phyloP scores from a whole-genome alignment of 768 basidiomycete genomes.

The Tylopilus vinaceipallidus region DNA sequence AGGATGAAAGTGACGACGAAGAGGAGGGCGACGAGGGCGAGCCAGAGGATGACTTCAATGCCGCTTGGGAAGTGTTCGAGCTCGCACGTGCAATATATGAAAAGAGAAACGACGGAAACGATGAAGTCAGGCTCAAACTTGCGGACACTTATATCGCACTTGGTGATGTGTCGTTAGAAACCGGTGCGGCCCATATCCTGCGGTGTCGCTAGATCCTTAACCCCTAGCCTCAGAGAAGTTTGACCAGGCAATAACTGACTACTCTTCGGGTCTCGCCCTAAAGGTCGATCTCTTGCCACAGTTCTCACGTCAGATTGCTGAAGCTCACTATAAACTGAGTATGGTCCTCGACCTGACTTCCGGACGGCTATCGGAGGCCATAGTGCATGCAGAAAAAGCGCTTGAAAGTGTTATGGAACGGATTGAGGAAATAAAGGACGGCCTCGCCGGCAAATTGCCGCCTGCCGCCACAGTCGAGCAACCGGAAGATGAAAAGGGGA shows the following conservation, averaged over 20 bases:
- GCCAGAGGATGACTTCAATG: slow-evolving; percentile 96
- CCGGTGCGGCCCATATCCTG: slow-evolving; percentile 54
- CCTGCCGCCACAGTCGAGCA: slow-evolving; percentile 33
- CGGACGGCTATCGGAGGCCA: slow-evolving; percentile 78
- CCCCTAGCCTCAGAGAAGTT: slow-evolving; percentile 72
- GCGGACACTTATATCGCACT: slow-evolving; percentile 90
- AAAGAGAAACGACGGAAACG: slow-evolving; percentile 56
- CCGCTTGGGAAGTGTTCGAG: slow-evolving; percentile 97
- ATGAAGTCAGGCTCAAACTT: slow-evolving; percentile 71
- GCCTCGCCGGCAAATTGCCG: slow-evolving; percentile 34
- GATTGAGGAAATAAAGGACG: slow-evolving; percentile 55
- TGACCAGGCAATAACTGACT: slow-evolving; percentile 89
- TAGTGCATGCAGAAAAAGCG: slow-evolving; percentile 77
- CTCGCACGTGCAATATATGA: slow-evolving; percentile 86
- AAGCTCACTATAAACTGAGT: slow-evolving; percentile 91
- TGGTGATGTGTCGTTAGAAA: slow-evolving; percentile 96
- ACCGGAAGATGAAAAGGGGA: slow-evolving; percentile 42
- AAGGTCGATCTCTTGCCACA: slow-evolving; percentile 71
- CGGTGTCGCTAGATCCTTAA: neutral
- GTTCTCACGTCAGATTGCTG: slow-evolving; percentile 93
- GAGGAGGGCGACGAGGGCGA: slow-evolving; percentile 68
- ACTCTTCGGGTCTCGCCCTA: slow-evolving; percentile 70
- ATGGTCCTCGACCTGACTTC: slow-evolving; percentile 91
- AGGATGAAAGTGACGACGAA: slow-evolving; percentile 51
- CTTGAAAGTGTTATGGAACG: slow-evolving; percentile 74